phyloP scores from a whole-genome alignment of 2,329 filamentous ascomycete species.

The Neoscytalidium dimidiatum region DNA sequence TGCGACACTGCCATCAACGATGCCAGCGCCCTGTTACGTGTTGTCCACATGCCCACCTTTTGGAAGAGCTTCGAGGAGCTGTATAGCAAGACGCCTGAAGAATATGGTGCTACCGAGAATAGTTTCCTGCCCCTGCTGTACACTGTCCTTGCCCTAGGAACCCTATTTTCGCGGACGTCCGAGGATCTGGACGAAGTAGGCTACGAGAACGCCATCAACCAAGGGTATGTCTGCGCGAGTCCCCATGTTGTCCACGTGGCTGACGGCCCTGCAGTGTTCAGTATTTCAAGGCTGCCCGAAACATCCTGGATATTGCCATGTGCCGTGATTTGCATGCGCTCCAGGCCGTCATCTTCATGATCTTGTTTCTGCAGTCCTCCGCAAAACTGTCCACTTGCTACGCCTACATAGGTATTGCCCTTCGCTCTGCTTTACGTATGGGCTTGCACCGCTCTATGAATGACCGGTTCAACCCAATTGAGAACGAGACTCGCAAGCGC shows the following conservation, averaged over 20 bases:
- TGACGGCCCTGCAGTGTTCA: conserved; percentile 39
- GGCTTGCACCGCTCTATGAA: conserved; percentile 53
- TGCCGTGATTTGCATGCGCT: conserved; percentile 52
- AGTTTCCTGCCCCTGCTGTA: conserved; percentile 52
- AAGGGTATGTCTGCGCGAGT: conserved; percentile 38
- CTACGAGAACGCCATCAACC: conserved; percentile 50
- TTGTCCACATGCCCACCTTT: conserved; percentile 81
- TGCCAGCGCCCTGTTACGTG: conserved; percentile 64
- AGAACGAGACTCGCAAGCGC: conserved; percentile 52
- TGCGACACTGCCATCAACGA: conserved; percentile 64
- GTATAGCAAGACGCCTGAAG: conserved; percentile 64
- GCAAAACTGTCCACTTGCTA: conserved; percentile 56
- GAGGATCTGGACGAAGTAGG: conserved; percentile 39
- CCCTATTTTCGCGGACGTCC: conserved; percentile 47
- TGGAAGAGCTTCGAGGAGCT: conserved; percentile 75
- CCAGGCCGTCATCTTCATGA: conserved; percentile 56
- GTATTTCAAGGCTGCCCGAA: conserved; percentile 51
- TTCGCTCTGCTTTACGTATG: conserved; percentile 53
- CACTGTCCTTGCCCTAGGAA: conserved; percentile 50
- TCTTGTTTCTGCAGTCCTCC: conserved; percentile 54
- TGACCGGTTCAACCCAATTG: conserved; percentile 49
- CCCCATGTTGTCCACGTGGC: neutral
- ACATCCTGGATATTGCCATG: conserved; percentile 55
- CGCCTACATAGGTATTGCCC: conserved; percentile 53
- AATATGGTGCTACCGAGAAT: conserved; percentile 48